Base-by-base conservation (phyloP, 345 rosid genomes). In the Xanthoceras sorbifolium region DNA sequence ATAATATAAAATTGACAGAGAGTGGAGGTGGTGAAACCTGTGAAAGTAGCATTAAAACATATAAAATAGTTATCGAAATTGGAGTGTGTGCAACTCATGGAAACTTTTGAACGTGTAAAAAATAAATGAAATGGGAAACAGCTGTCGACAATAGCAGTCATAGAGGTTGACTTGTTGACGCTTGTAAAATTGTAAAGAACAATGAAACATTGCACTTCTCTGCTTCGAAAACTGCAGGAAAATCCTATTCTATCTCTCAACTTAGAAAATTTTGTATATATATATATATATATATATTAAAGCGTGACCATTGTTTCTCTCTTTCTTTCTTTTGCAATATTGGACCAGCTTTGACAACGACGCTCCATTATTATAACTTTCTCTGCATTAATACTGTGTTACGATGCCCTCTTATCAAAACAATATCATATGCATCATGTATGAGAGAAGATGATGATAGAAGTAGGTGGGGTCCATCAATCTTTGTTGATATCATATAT, bases 121-220 rank as follows among this genome's bases (percentile, higher is more conserved):
- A 50, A 17, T 50, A 32, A 9, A 69, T 44, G 8, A 67, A 71
- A 74, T 81, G 71, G 71, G 23, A 18, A 64, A 72, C 82, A 77
- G 77, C 78, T 78, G 82, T 67, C 76, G 73, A 67, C 68, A 5
- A 57, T 5, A 2, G 31, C 42, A 74, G 78, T 78, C 66, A 54
- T 52, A 25, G 67, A 28, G 70, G 69, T 75, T 75, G 84, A 78
- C 82, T 67, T 76, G 80, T 72, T 76, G 80, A 82, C 78, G 6
- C 52, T 14, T 64, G 14, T 15, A n/a, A 22, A 9, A 6, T 1
- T 3, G n/a, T 9, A 32, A 28, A 28, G 42, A 9, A 26, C 26
- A 23, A 9, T 6, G 3, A 10, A 29, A 22, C 0, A n/a, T 29
- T 57, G 5, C 61, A 18, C 23, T 54, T 34, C n/a, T 71, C 46